Percentiles rank a stretch among this genome's conserved stretches.
phyloP scores from a whole-genome alignment of 164 flowering plant genomes.

The Vitis labrusca region DNA sequence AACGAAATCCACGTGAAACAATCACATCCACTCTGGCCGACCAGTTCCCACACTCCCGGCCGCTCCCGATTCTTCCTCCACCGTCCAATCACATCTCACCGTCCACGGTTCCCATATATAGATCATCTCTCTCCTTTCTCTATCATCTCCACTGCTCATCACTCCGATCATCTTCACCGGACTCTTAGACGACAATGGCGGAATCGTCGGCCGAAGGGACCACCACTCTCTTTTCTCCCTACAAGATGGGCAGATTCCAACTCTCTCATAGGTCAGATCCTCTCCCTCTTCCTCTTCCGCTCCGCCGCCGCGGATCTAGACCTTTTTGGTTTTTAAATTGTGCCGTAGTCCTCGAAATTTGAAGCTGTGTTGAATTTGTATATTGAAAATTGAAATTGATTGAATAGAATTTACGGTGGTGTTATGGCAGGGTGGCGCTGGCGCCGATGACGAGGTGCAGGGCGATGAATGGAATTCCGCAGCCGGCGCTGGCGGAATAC shows the following conservation, averaged over 20 bases:
- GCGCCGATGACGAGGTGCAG: conserved; percentile 67
- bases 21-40: too few relatives aligned
- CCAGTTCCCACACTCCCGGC: too few relatives aligned
- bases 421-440: conserved; percentile 46
- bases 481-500: conserved; percentile 41
- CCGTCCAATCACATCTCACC: too few relatives aligned
- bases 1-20: too few relatives aligned
- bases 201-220: conserved; percentile 22
- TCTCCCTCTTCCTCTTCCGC: background rate
- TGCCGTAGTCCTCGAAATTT: too few relatives aligned
- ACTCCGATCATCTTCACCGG: background rate
- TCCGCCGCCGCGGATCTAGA: background rate
- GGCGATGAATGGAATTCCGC: conserved; percentile 41
- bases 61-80: too few relatives aligned
- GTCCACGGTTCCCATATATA: background rate
- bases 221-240: conserved; percentile 65
- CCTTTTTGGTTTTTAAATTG: too few relatives aligned
- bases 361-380: too few relatives aligned
- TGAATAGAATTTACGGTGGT: background rate
- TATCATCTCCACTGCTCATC: background rate
- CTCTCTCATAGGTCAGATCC: conserved; percentile 77
- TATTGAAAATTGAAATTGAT: too few relatives aligned
- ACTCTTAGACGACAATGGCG: conserved; percentile 28
- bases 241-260: conserved; percentile 64
- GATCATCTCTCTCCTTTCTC: background rate